A percentile compares a stretch with the other conserved stretches of the same genome.
Evolutionary conservation across 2,329 filamentous ascomycete species (phyloP).

Genomic region (Teratosphaeria destructans): DNA sequence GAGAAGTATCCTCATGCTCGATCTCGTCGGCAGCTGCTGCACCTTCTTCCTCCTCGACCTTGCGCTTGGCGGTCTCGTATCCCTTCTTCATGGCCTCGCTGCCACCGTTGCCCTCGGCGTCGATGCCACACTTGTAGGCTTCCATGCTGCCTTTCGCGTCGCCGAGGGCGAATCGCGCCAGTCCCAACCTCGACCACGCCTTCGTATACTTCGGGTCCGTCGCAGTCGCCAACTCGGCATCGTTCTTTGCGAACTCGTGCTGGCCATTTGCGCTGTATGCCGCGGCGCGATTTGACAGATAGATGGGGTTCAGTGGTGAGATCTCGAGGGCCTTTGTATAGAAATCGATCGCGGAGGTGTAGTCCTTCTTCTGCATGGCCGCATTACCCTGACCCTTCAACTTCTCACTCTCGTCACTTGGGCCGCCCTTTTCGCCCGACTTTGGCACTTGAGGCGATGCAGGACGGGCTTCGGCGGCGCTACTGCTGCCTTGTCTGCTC

Average conservation of each 20-base stretch:
- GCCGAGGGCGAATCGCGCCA: constrained; percentile 83
- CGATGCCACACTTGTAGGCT: constrained; percentile 85
- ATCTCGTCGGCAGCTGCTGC: constrained; percentile 24
- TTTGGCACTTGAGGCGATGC: constrained; percentile 25
- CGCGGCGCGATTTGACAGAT: constrained; percentile 92
- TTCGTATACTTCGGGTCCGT: constrained; percentile 92
- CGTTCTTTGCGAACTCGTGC: constrained; percentile 71
- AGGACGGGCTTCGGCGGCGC: constrained; percentile 22
- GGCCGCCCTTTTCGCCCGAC: constrained; percentile 30
- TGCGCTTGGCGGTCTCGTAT: constrained; percentile 81
- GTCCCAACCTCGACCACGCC: constrained; percentile 86
- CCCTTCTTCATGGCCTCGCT: constrained; percentile 97
- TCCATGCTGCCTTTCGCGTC: constrained; percentile 89
- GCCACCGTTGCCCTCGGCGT: constrained; percentile 85
- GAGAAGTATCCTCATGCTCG: constrained; percentile 10
- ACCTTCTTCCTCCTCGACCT: constrained; percentile 66
- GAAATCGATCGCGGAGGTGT: constrained; percentile 65
- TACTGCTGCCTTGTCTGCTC: constrained; percentile 33
- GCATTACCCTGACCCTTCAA: constrained; percentile 88
- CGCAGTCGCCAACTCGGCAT: constrained; percentile 82
- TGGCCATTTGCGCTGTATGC: constrained; percentile 78
- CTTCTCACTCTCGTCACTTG: constrained; percentile 70
- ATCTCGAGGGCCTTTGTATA: constrained; percentile 82
- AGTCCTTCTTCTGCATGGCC: constrained; percentile 92
- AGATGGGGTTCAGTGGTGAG: constrained; percentile 81